Evolutionary conservation across 176 grass and related monocot genomes (phyloP), one percentile per base, ranked within the genome.

Genomic region (Hyparrhenia diplandra): DNA sequence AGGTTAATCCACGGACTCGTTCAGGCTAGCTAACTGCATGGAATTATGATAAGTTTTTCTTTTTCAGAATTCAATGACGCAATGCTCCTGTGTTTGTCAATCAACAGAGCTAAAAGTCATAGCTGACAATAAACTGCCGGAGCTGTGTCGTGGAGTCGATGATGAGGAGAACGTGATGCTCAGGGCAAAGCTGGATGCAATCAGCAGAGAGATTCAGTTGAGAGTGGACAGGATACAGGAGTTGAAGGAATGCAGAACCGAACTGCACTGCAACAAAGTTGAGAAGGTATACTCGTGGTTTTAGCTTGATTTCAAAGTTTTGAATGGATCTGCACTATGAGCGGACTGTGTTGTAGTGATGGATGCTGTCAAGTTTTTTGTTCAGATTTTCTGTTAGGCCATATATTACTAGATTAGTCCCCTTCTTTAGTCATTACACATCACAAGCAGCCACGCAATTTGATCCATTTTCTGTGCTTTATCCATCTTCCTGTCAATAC

Each of bases 261-360:
- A 67, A 29, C 73, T 61, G 52, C 51, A 82, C 11, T 52, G 20
- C n/a, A 74, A 41, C 42, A 83, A 37, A 37, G 70, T 66, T 41
- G 70, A 83, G 21, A 61, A 87, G 86, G 74, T 88, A 71, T 10
- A 32, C 31, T 42, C 64, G 11, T 23, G 25, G 13, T 28, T 24
- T 24, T 21, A 25, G 43, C 39, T 31, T 11, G 13, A 52, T 60
- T 70, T 1, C 21, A 60, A 11, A 25, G 12, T 54, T 65, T 21
- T 63, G 32, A 28, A 14, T 65, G 71, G 14, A 66, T 74, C 18
- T 41, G 28, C 11, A 80, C 46, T 49, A 5, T 4, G 31, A 32
- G 31, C 31, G n/a, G n/a, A n/a, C n/a, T n/a, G n/a, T n/a, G n/a
- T n/a, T 32, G 31, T 32, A 32, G 31, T 2, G 31, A 32, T 32